These are phyloP conservation scores for Trichophyton benhamiae DNA, from an alignment of 2,329 filamentous ascomycete genomes.

Conservation along the genomic window DNA sequence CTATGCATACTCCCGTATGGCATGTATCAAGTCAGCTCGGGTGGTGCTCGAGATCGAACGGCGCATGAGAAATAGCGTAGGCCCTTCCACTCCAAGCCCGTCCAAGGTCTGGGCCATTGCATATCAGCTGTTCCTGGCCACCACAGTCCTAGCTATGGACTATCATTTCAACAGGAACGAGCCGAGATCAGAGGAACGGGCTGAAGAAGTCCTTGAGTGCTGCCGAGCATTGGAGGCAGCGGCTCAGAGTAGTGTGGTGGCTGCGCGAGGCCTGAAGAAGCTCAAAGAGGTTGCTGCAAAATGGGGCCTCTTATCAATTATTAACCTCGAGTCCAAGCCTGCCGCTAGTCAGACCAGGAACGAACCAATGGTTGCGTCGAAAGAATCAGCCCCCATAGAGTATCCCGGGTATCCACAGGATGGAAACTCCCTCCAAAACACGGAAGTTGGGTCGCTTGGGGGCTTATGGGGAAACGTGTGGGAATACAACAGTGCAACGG, in stretches of 20 bases:
- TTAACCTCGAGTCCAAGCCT: background rate
- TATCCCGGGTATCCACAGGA: background rate
- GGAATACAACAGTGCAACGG: constrained; percentile 1
- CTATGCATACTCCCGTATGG: constrained; percentile 29
- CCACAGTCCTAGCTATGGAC: constrained; percentile 29
- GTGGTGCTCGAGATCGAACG: constrained; percentile 27
- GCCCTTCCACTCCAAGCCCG: constrained; percentile 18
- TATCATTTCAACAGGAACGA: constrained; percentile 31
- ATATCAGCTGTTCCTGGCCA: constrained; percentile 32
- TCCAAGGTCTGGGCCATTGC: constrained; percentile 24
- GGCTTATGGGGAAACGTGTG: constrained; percentile 2
- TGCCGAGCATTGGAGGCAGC: constrained; percentile 23
- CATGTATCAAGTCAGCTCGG: constrained; percentile 28
- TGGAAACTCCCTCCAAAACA: background rate
- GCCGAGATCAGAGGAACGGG: constrained; percentile 24
- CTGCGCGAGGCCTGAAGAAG: constrained; percentile 4
- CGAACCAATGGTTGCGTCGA: background rate
- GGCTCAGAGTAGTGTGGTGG: background rate
- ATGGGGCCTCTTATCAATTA: constrained; percentile 6
- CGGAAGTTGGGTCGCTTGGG: background rate
- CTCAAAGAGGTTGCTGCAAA: constrained; percentile 6
- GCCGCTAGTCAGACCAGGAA: background rate
- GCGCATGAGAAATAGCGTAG: background rate
- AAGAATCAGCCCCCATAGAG: background rate
- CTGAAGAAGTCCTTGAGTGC: constrained; percentile 27